A percentile compares a stretch with the other conserved stretches of the same genome.
Conservation (phyloP, 2,329 filamentous ascomycete genomes). For the Ceratocystis harringtonii region DNA sequence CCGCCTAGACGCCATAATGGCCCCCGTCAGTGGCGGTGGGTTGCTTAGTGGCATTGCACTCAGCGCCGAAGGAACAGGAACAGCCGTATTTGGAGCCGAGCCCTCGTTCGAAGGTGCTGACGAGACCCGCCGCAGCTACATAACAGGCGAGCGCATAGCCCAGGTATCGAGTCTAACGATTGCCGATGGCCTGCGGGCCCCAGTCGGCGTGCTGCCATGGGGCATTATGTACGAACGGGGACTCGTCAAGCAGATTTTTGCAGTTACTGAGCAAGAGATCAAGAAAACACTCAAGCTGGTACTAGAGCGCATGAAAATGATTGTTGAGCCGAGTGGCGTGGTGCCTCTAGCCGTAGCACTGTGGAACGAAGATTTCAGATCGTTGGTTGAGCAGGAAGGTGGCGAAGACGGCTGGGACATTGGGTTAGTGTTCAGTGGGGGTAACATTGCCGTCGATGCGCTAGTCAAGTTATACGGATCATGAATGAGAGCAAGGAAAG, state of each 20-base stretch:
- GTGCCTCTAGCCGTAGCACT: constrained; percentile 72
- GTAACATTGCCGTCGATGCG: constrained; percentile 42
- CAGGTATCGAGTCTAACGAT: constrained; percentile 64
- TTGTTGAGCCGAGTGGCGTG: constrained; percentile 76
- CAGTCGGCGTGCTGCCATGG: constrained; percentile 65
- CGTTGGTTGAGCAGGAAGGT: constrained; percentile 52
- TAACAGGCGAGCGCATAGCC: constrained; percentile 46
- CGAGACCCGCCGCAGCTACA: constrained; percentile 60
- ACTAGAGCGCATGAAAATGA: constrained; percentile 74
- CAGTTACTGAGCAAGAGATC: constrained; percentile 73
- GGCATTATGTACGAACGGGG: constrained; percentile 52
- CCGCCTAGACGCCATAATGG: constrained; percentile 55
- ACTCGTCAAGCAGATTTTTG: constrained; percentile 57
- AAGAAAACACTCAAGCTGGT: constrained; percentile 59
- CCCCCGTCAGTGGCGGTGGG: constrained; percentile 77
- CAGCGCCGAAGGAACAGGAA: constrained; percentile 54
- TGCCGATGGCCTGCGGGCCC: constrained; percentile 77
- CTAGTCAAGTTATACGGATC: constrained; percentile 36
- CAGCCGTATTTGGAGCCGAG: constrained; percentile 73
- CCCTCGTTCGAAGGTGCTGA: constrained; percentile 71
- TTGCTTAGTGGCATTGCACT: constrained; percentile 74
- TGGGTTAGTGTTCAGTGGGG: constrained; percentile 45
- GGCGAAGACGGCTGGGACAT: constrained; percentile 61
- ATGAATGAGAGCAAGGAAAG: not conserved
- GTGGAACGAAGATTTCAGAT: constrained; percentile 71